These are phyloP conservation scores for Penicillium sp. DNA, from an alignment of 2,329 filamentous ascomycete genomes.

Conservation along the genomic window DNA sequence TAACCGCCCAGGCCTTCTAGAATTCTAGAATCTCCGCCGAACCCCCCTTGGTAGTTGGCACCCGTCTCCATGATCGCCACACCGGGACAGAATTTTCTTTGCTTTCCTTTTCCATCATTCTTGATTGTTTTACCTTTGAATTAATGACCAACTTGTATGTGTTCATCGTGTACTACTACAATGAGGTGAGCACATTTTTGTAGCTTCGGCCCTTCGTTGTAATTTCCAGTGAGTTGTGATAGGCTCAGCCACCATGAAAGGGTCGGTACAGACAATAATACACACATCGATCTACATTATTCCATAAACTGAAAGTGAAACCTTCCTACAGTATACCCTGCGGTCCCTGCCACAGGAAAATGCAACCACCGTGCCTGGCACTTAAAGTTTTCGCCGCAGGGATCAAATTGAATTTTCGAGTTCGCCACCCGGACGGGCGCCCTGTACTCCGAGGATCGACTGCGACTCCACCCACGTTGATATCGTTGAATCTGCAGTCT, in stretches of 20 bases:
- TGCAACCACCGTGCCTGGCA: neutral
- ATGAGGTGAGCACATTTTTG: too few relatives aligned
- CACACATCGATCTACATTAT: neutral
- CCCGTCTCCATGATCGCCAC: constrained; percentile 23
- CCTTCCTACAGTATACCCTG: neutral
- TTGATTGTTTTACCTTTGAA: neutral
- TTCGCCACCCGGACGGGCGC: neutral
- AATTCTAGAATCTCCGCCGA: constrained; percentile 25
- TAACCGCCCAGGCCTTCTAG: constrained; percentile 16
- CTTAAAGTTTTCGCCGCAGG: neutral
- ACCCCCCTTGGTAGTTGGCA: constrained; percentile 9
- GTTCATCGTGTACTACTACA: too few relatives aligned
- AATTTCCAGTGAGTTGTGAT: too few relatives aligned
- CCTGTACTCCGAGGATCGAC: neutral
- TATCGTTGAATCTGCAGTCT: neutral
- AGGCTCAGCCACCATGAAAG: too few relatives aligned
- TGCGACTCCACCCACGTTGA: neutral
- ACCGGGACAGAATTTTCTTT: constrained; percentile 10
- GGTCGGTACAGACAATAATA: neutral
- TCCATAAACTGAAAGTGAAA: neutral
- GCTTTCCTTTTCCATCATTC: neutral
- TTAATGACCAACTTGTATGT: neutral
- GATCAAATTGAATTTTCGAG: neutral
- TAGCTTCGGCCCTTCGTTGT: too few relatives aligned
- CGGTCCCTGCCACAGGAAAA: neutral